Conservation (phyloP, 805 yeast genomes). For the Suhomyces faveliae region DNA sequence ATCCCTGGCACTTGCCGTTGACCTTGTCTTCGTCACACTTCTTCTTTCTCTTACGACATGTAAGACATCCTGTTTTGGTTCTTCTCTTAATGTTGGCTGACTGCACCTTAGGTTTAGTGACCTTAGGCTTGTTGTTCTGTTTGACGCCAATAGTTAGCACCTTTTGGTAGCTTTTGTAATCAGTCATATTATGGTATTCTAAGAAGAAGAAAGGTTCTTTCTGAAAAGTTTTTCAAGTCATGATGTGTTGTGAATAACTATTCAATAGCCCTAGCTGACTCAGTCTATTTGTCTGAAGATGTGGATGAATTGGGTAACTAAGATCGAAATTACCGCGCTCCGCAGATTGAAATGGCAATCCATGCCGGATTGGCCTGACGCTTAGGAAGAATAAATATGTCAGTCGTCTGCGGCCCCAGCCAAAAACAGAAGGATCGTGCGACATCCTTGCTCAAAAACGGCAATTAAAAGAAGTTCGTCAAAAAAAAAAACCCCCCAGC, state of each 20-base stretch:
- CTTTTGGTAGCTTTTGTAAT: constrained; percentile 16
- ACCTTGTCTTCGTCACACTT: constrained; percentile 55
- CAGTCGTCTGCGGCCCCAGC: background rate
- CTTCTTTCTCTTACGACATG: constrained; percentile 63
- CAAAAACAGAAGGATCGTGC: constrained; percentile 2
- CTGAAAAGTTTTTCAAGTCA: background rate
- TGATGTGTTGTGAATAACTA: background rate
- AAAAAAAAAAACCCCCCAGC: background rate
- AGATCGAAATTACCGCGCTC: constrained; percentile 11
- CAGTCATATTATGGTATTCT: constrained; percentile 1
- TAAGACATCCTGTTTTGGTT: constrained; percentile 55
- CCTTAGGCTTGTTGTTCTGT: constrained; percentile 8
- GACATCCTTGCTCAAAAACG: background rate
- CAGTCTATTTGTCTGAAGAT: background rate
- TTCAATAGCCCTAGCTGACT: background rate
- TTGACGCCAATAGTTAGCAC: constrained; percentile 14
- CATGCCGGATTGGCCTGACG: background rate
- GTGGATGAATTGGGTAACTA: constrained; percentile 7
- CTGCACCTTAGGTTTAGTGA: constrained; percentile 13
- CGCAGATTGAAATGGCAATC: background rate
- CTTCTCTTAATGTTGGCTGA: constrained; percentile 21
- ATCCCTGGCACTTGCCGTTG: constrained; percentile 45
- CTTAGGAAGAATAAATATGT: background rate
- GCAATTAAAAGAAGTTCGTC: background rate
- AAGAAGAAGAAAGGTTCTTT: constrained; percentile 3